Base-by-base conservation (phyloP, 176 grass and related monocot species). In the Elaeis guineensis region DNA sequence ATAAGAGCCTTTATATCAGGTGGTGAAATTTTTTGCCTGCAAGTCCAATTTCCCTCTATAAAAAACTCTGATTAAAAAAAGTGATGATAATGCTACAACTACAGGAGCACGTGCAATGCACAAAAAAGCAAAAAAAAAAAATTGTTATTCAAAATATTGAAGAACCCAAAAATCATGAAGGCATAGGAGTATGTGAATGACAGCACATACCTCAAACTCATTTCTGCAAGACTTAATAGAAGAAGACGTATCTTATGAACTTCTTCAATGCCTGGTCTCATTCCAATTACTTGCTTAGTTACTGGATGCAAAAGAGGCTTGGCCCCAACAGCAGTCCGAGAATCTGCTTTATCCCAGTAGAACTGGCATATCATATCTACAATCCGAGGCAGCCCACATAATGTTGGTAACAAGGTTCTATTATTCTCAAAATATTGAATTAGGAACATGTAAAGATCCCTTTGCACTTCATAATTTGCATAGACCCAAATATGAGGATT, bases 401-500 rank as follows among this genome's bases (percentile, higher is more conserved):
- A 51, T 55, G 76, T 53, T 75, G 81, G 83, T 64, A 97, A 75
- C 48, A 86, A 61, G 25, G 20, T 82, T 21, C 75, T 74, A 50
- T 90, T 79, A 57, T 61, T 75, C 76, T 90, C 92, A 77, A 97
- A 97, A 80, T 97, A 97, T 24, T 85, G 61, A 75, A 97, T 75
- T 21, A 97, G 76, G 71, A 97, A 90, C 75, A 97, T 65, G 76
- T 80, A 86, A 60, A 88, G 80, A 65, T 97, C 86, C 65, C 92
- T 83, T 60, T 97, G 92, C 57, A 97, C 83, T 79, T 87, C 78
- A 72, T 90, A 90, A 63, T 26, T 72, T 57, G 86, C 84, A 69
- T 75, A 90, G 39, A 78, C 82, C 83, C 86, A 97, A 59, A 97
- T 90, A 74, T 97, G 80, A 54, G 92, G 87, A 80, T 97, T 97